A percentile compares a stretch with the other conserved stretches of the same genome.
These are phyloP conservation scores for Thuja plicata DNA, from an alignment of 83 land plant species.

Conservation along the genomic window DNA sequence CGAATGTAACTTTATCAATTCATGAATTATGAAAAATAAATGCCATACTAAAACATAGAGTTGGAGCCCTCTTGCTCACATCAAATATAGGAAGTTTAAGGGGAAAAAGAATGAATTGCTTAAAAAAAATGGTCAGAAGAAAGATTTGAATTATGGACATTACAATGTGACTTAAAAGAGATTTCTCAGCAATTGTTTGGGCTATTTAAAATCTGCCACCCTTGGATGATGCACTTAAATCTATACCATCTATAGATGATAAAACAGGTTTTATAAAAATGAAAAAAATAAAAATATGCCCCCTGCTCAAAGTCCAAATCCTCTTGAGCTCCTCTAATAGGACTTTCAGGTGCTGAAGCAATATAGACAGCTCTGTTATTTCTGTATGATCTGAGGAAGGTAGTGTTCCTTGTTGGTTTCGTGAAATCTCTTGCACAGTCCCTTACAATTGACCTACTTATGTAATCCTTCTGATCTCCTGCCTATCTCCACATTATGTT, in stretches of 20 bases:
- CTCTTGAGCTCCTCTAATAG: not conserved
- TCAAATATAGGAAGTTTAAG: not conserved
- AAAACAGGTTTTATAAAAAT: not conserved
- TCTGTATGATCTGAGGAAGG: not conserved
- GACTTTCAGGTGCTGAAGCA: not conserved
- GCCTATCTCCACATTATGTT: not conserved
- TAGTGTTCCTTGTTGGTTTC: not conserved
- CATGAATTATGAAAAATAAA: no score
- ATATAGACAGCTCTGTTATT: not conserved
- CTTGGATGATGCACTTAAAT: not conserved
- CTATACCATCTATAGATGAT: not conserved
- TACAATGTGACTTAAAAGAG: not conserved
- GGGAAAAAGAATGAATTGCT: not conserved
- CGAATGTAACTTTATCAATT: no score
- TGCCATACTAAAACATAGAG: not conserved
- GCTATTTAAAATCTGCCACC: not conserved
- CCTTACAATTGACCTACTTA: not conserved
- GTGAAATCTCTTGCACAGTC: not conserved
- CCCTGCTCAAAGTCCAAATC: not conserved
- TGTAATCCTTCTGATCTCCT: conserved; percentile 1
- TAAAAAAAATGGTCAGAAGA: not conserved
- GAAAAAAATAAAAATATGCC: not conserved
- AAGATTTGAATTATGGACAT: not conserved
- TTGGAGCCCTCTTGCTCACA: not conserved
- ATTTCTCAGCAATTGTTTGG: not conserved